Percentiles rank a stretch among this genome's conserved stretches.
These are phyloP conservation scores for Pseudocercospora crystallina DNA, from an alignment of 2,329 filamentous ascomycete genomes.

Conservation along the genomic window DNA sequence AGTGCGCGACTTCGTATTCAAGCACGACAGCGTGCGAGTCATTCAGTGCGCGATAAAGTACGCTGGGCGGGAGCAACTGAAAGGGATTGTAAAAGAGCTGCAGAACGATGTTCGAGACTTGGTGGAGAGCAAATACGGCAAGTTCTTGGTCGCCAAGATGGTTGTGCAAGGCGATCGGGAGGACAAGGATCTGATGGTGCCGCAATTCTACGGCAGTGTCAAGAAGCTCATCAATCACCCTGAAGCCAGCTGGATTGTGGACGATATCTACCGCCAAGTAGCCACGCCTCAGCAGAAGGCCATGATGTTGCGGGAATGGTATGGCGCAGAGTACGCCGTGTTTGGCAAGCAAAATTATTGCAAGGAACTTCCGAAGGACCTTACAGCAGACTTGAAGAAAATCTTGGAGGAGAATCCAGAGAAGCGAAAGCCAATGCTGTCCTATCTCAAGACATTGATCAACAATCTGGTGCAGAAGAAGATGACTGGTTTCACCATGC, in stretches of 20 bases:
- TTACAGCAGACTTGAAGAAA: constrained; percentile 65
- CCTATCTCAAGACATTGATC: constrained; percentile 79
- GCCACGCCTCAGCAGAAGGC: constrained; percentile 85
- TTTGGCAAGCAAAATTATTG: constrained; percentile 64
- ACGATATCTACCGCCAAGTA: constrained; percentile 90
- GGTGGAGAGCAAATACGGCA: constrained; percentile 93
- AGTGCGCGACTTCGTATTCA: constrained; percentile 94
- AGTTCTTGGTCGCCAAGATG: constrained; percentile 94
- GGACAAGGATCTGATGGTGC: constrained; percentile 83
- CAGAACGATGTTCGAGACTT: constrained; percentile 80
- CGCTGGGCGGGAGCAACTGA: constrained; percentile 78
- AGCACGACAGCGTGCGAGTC: constrained; percentile 95
- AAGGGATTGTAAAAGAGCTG: constrained; percentile 82
- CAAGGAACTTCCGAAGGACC: constrained; percentile 23
- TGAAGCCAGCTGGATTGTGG: constrained; percentile 95
- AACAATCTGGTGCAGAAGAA: constrained; percentile 95
- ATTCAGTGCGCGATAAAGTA: constrained; percentile 98
- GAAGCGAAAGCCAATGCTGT: constrained; percentile 85
- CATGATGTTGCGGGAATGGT: constrained; percentile 87
- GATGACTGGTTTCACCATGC: constrained; percentile 92
- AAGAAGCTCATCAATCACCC: constrained; percentile 92
- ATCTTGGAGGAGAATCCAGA: constrained; percentile 77
- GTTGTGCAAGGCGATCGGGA: constrained; percentile 87
- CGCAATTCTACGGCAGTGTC: constrained; percentile 93
- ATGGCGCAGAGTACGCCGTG: constrained; percentile 87